Base-by-base conservation (phyloP, 2,329 filamentous ascomycete species). In the Colletotrichum ledebouriae region DNA sequence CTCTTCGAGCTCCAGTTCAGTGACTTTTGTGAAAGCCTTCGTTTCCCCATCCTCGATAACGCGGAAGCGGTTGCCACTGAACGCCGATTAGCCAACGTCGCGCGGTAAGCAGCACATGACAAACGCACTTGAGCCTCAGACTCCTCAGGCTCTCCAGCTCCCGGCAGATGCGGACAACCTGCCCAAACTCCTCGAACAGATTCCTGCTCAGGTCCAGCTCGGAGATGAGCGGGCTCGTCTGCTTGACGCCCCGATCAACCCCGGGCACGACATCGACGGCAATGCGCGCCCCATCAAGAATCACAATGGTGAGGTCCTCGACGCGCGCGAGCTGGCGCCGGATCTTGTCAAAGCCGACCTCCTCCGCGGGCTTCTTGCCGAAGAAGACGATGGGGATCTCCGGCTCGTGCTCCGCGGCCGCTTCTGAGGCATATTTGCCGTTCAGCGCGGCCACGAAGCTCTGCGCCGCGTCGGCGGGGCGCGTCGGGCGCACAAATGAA, bases 281-380 rank as follows among this genome's bases (percentile, higher is more conserved):
- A 70, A 98, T 86, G 58, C 88, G 84, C 75, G 93, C 80, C 13
- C 91, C 90, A 79, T 98, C 94, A 7, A 99, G 84, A 44, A 98
- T 88, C 57, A 97, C 90, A 63, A 94, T 90, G 72, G 87, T 90
- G 68, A 98, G 85, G 73, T 96, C 92, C 62, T 90, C 84, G 37
- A 98, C 83, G 75, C 91, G 84, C 73, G 94, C 91, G 75, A 97
- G 90, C 79, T 94, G 89, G 72, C 87, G 87, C 49, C 92, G 89
- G 72, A 98, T 93, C 83, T 98, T 98, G 73, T 97, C 94, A 73
- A 98, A 98, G 34, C 96, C 96, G 39, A 98, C 89, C 80, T 98
- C 95, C 80, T 98, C 92, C 5, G 93, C 95, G 17, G 94, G 87
- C 80, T 98, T 71, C 47, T 63, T 98, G 42, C 79, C 92, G 81